A percentile compares a stretch with the other conserved stretches of the same genome.
Evolutionary conservation across 345 rosid species (phyloP).

Genomic region (Adansonia digitata): DNA sequence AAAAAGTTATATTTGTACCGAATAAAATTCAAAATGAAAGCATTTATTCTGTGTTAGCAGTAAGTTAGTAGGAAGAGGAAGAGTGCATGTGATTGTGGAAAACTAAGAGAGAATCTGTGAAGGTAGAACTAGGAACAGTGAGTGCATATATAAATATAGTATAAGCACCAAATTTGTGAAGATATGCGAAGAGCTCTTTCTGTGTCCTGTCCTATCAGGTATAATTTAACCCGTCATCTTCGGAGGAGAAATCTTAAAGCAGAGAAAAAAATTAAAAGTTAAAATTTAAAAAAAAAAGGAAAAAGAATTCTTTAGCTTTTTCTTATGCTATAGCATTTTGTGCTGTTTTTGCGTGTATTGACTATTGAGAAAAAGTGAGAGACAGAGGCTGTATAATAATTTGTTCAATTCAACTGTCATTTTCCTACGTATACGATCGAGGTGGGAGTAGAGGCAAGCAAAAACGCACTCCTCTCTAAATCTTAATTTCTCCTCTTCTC

Average conservation of each 20-base stretch:
- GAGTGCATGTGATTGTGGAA: neutral
- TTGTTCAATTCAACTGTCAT: conserved; percentile 35
- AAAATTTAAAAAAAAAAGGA: too few relatives aligned
- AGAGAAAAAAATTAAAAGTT: too few relatives aligned
- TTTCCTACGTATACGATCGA: conserved; percentile 48
- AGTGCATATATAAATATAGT: neutral
- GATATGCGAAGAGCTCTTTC: conserved; percentile 1
- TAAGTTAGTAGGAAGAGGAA: neutral
- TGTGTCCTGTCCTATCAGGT: neutral
- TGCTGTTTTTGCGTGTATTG: conserved; percentile 17
- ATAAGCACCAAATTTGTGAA: too few relatives aligned
- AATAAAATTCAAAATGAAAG: neutral
- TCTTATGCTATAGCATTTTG: neutral
- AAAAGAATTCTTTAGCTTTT: neutral
- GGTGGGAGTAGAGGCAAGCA: conserved; percentile 25
- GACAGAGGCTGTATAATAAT: too few relatives aligned
- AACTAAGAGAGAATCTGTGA: neutral
- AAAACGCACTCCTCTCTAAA: conserved; percentile 13
- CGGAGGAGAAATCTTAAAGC: neutral
- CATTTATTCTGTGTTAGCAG: conserved; percentile 16
- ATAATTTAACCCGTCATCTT: conserved; percentile 13
- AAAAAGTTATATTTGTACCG: too few relatives aligned
- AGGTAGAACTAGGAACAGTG: neutral
- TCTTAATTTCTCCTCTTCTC: neutral
- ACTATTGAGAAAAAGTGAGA: conserved; percentile 14